Percentiles rank a stretch among this genome's conserved stretches.
Conservation (phyloP, 768 basidiomycete species). For the Amanita polypyramis region DNA sequence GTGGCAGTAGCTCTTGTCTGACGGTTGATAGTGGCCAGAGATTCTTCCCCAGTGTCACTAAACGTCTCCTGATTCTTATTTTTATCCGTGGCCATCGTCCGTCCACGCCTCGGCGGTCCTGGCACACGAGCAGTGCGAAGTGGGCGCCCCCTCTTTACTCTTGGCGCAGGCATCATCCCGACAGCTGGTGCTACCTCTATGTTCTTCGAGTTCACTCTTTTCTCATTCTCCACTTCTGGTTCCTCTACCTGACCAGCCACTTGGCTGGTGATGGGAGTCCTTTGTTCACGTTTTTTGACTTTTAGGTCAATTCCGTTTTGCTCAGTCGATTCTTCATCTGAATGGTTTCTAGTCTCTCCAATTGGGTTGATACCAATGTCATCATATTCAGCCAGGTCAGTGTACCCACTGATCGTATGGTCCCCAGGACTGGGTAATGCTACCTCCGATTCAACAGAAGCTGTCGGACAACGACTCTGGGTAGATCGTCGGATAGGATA, state of each 20-base stretch:
- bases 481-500: neutral
- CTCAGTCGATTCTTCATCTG: neutral
- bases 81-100: neutral
- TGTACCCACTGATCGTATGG: neutral
- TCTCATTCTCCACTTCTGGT: neutral
- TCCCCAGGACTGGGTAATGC: neutral
- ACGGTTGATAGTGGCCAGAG: neutral
- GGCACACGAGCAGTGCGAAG: neutral
- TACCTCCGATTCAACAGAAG: slow-evolving; percentile 2
- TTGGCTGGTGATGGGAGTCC: neutral
- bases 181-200: neutral
- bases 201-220: neutral
- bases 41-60: neutral
- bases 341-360: too few relatives aligned
- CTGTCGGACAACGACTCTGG: neutral
- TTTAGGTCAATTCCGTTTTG: neutral
- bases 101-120: neutral
- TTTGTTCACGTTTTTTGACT: neutral
- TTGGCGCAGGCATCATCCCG: neutral
- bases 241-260: neutral
- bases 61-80: neutral
- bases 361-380: too few relatives aligned
- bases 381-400: too few relatives aligned
- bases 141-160: neutral
- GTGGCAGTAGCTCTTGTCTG: neutral